Evolutionary conservation across 2,329 filamentous ascomycete species (phyloP).

Genomic region (Xylaria sp.): DNA sequence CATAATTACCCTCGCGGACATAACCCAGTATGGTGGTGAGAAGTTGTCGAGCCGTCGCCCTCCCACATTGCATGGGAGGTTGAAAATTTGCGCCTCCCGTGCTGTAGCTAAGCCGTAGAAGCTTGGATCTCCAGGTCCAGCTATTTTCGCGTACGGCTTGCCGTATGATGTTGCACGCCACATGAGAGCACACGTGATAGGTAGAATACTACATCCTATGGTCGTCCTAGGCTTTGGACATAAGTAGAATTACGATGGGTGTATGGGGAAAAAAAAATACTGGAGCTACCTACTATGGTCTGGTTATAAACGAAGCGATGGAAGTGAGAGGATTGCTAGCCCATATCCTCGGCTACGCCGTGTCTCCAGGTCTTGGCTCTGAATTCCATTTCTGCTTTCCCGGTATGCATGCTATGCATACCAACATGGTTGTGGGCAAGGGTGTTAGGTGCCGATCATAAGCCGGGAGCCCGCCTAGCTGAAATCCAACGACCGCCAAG

Average conservation of each 20-base stretch:
- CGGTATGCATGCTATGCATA: constrained; percentile 3
- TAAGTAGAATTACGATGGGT: constrained; percentile 8
- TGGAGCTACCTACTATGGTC: constrained; percentile 4
- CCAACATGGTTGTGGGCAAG: not conserved
- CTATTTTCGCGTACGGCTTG: not conserved
- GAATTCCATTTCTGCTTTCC: constrained; percentile 15
- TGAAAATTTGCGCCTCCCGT: constrained; percentile 33
- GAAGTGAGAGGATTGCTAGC: not conserved
- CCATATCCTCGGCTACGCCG: constrained; percentile 23
- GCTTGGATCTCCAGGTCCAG: not conserved
- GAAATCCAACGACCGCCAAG: constrained; percentile 22
- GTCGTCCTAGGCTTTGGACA: not conserved
- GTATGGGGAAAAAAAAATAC: constrained; percentile 16
- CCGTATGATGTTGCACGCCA: not conserved
- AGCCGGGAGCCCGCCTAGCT: constrained; percentile 12
- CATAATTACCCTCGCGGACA: not conserved
- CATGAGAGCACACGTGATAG: constrained; percentile 11
- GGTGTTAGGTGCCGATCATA: constrained; percentile 14
- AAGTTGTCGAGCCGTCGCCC: constrained; percentile 10
- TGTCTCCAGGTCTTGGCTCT: constrained; percentile 18
- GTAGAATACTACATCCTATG: not conserved
- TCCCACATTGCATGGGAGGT: constrained; percentile 18
- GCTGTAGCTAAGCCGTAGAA: constrained; percentile 1
- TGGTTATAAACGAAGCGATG: not conserved
- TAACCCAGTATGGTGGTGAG: constrained; percentile 1